These are phyloP conservation scores for Butyriboletus appendiculatus DNA, from an alignment of 1,284 basidiomycete species.

Conservation along the genomic window DNA sequence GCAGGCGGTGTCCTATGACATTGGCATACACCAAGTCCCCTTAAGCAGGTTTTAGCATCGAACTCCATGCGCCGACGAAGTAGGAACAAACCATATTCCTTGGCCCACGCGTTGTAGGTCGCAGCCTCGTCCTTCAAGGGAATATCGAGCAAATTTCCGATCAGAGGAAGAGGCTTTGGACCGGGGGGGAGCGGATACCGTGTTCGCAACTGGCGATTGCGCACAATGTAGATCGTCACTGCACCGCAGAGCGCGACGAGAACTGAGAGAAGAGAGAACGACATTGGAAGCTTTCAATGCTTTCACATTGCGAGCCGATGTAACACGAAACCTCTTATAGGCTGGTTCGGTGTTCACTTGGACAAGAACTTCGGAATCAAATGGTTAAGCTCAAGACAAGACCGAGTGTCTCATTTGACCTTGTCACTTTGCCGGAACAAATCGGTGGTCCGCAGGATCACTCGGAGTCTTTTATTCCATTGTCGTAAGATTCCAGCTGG, in stretches of 20 bases:
- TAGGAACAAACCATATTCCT: constrained; percentile 31
- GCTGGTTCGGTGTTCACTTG: constrained; percentile 6
- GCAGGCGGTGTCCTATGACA: constrained; percentile 29
- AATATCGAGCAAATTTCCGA: constrained; percentile 35
- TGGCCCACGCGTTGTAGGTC: constrained; percentile 36
- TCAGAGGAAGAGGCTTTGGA: constrained; percentile 33
- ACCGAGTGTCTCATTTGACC: constrained; percentile 8
- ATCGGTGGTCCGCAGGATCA: too few relatives aligned
- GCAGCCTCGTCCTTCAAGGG: constrained; percentile 31
- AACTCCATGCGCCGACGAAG: neutral
- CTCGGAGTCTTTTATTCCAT: too few relatives aligned
- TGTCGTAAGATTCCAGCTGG: too few relatives aligned
- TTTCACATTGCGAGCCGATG: constrained; percentile 3
- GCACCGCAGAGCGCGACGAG: constrained; percentile 27
- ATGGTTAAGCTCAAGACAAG: constrained; percentile 11
- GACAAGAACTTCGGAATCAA: constrained; percentile 15
- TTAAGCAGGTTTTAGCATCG: constrained; percentile 2
- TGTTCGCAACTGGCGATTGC: constrained; percentile 13
- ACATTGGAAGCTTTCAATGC: constrained; percentile 14
- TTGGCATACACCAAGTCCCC: constrained; percentile 34
- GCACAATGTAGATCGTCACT: constrained; percentile 21
- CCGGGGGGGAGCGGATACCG: constrained; percentile 31
- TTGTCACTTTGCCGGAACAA: constrained; percentile 13
- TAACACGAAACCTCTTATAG: constrained; percentile 23
- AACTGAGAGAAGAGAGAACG: constrained; percentile 16